Evolutionary conservation across 176 grass and related monocot species (phyloP), one percentile per base, ranked within the genome.

Genomic region (Carex cristatella): DNA sequence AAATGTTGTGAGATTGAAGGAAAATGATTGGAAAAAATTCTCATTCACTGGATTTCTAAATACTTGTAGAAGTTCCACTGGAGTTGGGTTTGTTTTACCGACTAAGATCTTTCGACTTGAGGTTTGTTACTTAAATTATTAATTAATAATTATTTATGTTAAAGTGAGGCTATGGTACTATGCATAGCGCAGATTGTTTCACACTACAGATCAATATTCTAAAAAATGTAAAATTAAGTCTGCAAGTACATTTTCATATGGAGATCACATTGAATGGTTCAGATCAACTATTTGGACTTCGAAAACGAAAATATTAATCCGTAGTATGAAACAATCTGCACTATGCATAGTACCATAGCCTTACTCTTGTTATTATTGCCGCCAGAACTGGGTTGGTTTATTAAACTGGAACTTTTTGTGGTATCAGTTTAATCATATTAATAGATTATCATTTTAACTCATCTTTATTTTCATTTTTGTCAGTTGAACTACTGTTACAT

Each of bases 401-500:
- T 77, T 55, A 33, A 31, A 27, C n/a, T 33, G 23, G 0, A 77
- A 51, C 23, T 31, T 23, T 53, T 11, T 77, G 30, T 19, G 48
- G 7, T 56, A 56, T 15, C 7, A 56, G 23, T 55, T 77, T 77
- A 3, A 0, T 15, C 51, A 1, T 32, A 56, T 55, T 3, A 32
- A 72, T 49, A 72, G 40, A 77, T 77, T 73, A 0, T 27, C 40
- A 49, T 49, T 49, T 84, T 63, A 92, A 58, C 31, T 12, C 6
- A 2, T 86, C 3, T 10, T 85, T 88, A 18, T 53, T 65, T 51
- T 69, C 49, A 80, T 81, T 69, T 57, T 58, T 66, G 54, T 40
- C 91, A 98, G 95, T 85, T 98, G 46, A 93, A 98, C 82, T 94
- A 94, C 88, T 98, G 95, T 72, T 91, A 91, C 68, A 90, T 98